Base-by-base conservation (phyloP, 139 green algal species). In the Astrephomene gubernaculifera region DNA sequence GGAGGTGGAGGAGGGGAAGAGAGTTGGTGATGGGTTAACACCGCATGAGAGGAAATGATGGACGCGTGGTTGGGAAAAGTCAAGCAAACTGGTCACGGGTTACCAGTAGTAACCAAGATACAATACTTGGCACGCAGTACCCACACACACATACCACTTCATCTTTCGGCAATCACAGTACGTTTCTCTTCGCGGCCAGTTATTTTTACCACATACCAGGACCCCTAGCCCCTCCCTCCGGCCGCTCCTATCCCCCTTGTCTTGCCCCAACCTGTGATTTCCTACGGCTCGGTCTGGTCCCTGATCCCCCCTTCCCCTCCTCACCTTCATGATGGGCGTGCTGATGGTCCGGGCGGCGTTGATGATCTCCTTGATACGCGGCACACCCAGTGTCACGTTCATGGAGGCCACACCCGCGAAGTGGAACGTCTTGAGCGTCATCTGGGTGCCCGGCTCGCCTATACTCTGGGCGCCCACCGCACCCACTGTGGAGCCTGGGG, bases 351-450 rank as follows among this genome's bases (percentile, higher is more conserved):
- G 97, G 36, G 95, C 90, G 2, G 95, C 97, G 89, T 99, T 99
- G 91, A 99, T 99, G 91, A 99, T 99, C 92, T 99, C 97, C 93
- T 99, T 99, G 89, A 99, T 98, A 80, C 97, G 95, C 1, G 97
- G 97, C 81, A 99, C 97, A 31, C 97, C 97, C 80, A 92, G 87
- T 27, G 97, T 99, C 57, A 99, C 92, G 91, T 99, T 99, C 97
- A 99, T 99, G 88, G 79, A 94, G 4, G 97, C 97, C 61, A 99
- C 97, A 7, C 97, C 97, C 12, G 97, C 97, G 93, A 99, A 99
- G 89, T 99, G 97, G 89, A 99, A 99, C 31, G 95, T 99, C 90
- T 99, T 99, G 33, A 99, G 94, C 27, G 97, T 99, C 97, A 99
- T 99, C 92, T 99, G 97, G 22, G 97, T 99, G 74, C 96, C 96